A percentile compares a stretch with the other conserved stretches of the same genome.
phyloP scores from a whole-genome alignment of 2,329 filamentous ascomycete species.

The Alternaria atra region DNA sequence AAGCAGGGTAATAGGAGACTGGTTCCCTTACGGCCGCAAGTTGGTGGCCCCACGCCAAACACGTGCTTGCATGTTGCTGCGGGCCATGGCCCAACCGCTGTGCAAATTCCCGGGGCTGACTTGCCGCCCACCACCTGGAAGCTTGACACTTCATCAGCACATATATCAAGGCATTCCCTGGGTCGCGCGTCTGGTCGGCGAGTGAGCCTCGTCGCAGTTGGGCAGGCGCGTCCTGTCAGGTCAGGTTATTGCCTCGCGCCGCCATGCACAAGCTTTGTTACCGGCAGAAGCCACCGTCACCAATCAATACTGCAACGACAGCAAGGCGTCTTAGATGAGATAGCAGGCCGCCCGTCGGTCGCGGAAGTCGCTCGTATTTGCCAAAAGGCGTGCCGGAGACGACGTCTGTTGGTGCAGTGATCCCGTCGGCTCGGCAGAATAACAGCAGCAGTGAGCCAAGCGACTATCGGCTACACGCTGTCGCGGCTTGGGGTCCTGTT shows the following conservation, averaged over 20 bases:
- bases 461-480: constrained; percentile 17
- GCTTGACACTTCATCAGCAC: constrained; percentile 19
- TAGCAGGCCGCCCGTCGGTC: constrained; percentile 12
- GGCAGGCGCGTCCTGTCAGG: constrained; percentile 3
- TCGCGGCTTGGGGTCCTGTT: constrained; percentile 25
- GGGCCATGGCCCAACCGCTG: constrained; percentile 17
- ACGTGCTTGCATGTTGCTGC: constrained; percentile 27
- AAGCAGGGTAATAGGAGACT: not conserved
- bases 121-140: constrained; percentile 16
- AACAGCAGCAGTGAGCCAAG: constrained; percentile 17
- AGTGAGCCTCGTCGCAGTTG: constrained; percentile 12
- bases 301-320: constrained; percentile 12
- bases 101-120: not conserved
- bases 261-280: not conserved
- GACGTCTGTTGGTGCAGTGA: constrained; percentile 19
- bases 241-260: constrained; percentile 17
- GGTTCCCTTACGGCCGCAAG: not conserved
- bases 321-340: constrained; percentile 22
- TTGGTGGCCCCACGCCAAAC: constrained; percentile 9
- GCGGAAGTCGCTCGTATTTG: constrained; percentile 1
- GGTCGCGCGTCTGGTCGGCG: constrained; percentile 12
- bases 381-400: constrained; percentile 17
- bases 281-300: constrained; percentile 14
- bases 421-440: constrained; percentile 30
- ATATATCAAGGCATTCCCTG: constrained; percentile 10